Evolutionary conservation across 306 rosid species (phyloP), one percentile per base, ranked within the genome.

Genomic region (Lupinus albus): DNA sequence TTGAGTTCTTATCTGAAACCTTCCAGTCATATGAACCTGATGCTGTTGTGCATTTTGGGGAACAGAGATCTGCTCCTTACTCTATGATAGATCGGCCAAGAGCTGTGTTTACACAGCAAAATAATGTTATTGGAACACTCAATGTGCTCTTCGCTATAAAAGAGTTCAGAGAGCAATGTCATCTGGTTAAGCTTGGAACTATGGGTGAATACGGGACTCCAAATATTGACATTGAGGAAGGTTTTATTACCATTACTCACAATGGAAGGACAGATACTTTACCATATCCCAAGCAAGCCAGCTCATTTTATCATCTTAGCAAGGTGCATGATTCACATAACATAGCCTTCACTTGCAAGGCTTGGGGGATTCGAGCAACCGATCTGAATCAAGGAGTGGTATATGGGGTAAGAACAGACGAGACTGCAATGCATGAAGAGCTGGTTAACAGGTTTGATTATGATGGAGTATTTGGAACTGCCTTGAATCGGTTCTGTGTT

Each of bases 121-220:
- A 93, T 76, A 89, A 93, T 48, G 97, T 93, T 75, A 76, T 88
- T 21, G 98, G 98, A 73, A 93, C 98, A 4, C 80, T 89, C 36
- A 93, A 93, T 39, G 98, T 93, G 79, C 96, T 93, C 48, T 93
- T 89, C 72, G 97, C 98, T 47, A 89, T 93, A 54, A 93, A 93
- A 75, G 97, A 93, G 84, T 93, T 72, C 56, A 75, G 88, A 70
- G 94, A 93, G 74, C 78, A 89, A 67, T 93, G 98, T 59, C 98
- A 93, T 78, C 71, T 88, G 20, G 97, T 93, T 75, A 93, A 89
- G 88, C 98, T 93, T 15, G 97, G 98, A 81, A 93, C 98, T 50
- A 88, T 93, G 98, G 98, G 98, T 55, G 98, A 93, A 74, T 93
- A 93, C 32, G 98, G 98, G 51, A 93, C 98, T 74, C 97, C 97